Base-by-base conservation (phyloP, 1,139 yeast species). In the Arxiozyma bovina region DNA sequence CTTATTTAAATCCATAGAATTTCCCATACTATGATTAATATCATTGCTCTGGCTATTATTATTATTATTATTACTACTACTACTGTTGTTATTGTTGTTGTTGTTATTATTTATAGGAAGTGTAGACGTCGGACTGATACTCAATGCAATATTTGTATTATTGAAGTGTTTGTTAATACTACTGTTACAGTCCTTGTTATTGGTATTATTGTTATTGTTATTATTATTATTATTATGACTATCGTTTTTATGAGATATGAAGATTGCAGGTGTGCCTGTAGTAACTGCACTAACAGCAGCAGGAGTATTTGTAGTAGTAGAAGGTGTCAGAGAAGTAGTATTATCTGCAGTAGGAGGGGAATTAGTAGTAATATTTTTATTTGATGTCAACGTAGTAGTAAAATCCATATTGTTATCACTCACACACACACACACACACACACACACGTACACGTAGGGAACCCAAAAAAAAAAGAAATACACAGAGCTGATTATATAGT, bases 71-170 rank as follows among this genome's bases (percentile, higher is more conserved):
- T 17, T 23, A 49, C 25, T 49, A 12, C 17, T n/a, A n/a, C 15
- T 15, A 22, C 3, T 12, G 11, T 22, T 44, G 12, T 11, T 44
- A 22, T n/a, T 22, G 45, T 15, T 21, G n/a, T 9, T 27, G 47
- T 17, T 34, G n/a, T 34, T 15, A 8, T 34, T 34, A 34, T 34
- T 34, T 34, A 34, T 34, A 34, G 40, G 40, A 6, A 42, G 21
- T 4, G 53, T 23, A 40, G 48, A 50, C 11, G 51, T 52, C 48
- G 53, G 55, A 46, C 48, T 51, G 23, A 47, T 42, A 40, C 55
- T 53, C 17, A 27, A 38, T 42, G 42, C 38, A 20, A 44, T 52
- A 22, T 12, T 42, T 9, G 40, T 45, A 18, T 45, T 9, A 25
- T 45, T 18, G 40, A 17, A 11, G 38, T 27, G 25, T 5, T 45